These are phyloP conservation scores for Cyberlindnera mississippiensis DNA, from an alignment of 805 yeast genomes.

Conservation along the genomic window DNA sequence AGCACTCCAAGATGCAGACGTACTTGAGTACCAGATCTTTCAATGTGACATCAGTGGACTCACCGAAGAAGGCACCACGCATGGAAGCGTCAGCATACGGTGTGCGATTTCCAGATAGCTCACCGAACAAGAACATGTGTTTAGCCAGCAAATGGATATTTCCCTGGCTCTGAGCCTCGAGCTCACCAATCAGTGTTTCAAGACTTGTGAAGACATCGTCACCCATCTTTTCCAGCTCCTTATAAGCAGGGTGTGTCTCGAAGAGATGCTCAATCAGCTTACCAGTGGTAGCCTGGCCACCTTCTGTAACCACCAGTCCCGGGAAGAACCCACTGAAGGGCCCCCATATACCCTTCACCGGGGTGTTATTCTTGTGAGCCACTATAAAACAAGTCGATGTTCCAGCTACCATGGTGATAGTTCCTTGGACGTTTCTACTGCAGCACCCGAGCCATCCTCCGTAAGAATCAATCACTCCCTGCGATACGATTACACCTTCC, in stretches of 20 bases:
- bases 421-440: constrained; percentile 19
- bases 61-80: constrained; percentile 49
- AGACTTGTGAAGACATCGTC: constrained; percentile 21
- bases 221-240: constrained; percentile 7
- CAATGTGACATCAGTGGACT: constrained; percentile 34
- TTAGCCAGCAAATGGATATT: constrained; percentile 30
- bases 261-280: constrained; percentile 46
- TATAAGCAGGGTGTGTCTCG: constrained; percentile 36
- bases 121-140: constrained; percentile 48
- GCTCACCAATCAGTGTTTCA: constrained; percentile 19
- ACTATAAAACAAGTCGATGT: constrained; percentile 55
- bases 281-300: constrained; percentile 60
- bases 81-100: constrained; percentile 48
- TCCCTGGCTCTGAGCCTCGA: constrained; percentile 13
- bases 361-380: constrained; percentile 22
- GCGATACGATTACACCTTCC: constrained; percentile 26
- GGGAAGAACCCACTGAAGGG: constrained; percentile 42
- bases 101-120: constrained; percentile 54
- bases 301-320: constrained; percentile 39
- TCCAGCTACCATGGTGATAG: constrained; percentile 54
- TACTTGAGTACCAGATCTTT: constrained; percentile 39
- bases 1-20: constrained; percentile 44
- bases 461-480: constrained; percentile 60
- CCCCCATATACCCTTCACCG: constrained; percentile 54
- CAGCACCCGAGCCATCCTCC: constrained; percentile 47